Evolutionary conservation across 73 alveolate genomes (phyloP).

Genomic region (Tetrahymena thermophila): DNA sequence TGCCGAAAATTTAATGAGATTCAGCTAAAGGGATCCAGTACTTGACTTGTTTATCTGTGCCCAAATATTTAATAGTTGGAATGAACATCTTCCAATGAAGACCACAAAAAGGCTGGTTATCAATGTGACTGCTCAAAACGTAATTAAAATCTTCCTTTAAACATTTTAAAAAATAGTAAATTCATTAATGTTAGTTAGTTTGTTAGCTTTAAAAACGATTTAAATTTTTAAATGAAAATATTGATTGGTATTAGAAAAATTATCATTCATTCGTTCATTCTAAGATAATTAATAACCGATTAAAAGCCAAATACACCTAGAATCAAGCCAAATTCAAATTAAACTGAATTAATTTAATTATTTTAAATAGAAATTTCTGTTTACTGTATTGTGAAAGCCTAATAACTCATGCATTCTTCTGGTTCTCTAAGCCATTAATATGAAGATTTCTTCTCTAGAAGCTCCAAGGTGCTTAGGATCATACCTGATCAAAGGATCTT

Average conservation of each 20-base stretch:
- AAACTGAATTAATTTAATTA: no score
- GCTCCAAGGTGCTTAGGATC: background rate
- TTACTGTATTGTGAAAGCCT: background rate
- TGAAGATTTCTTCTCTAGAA: background rate
- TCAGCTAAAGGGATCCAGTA: constrained; percentile 29
- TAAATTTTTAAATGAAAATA: background rate
- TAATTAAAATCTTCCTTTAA: background rate
- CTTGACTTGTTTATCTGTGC: constrained; percentile 23
- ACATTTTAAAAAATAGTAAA: background rate
- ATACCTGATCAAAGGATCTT: background rate
- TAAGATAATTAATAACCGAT: background rate
- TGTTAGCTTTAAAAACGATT: background rate
- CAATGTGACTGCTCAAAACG: background rate
- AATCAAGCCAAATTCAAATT: background rate
- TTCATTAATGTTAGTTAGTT: background rate
- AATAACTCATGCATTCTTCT: background rate
- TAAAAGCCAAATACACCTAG: background rate
- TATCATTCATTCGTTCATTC: background rate
- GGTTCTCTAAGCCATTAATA: background rate
- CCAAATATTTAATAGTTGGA: constrained; percentile 23
- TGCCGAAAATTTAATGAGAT: constrained; percentile 47
- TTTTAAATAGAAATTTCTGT: background rate
- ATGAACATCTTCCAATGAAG: constrained; percentile 16
- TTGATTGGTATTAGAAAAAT: background rate
- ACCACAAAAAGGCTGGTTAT: background rate